Percentiles rank a stretch among this genome's conserved stretches.
These are phyloP conservation scores for Mycena albidolilacea DNA, from an alignment of 768 basidiomycete genomes.

Conservation along the genomic window DNA sequence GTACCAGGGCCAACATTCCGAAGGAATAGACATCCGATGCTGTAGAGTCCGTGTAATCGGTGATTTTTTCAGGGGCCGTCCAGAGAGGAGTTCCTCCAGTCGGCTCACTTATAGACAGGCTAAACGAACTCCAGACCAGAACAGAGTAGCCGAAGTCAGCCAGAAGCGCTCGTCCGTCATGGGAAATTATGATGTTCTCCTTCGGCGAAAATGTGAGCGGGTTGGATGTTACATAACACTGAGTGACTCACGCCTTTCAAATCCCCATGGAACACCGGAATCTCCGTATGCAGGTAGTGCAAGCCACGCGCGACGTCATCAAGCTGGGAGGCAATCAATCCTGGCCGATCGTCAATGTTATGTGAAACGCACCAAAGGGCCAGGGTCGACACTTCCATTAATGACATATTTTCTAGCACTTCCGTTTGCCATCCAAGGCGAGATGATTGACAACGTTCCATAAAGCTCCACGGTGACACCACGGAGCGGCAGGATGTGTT, in stretches of 20 bases:
- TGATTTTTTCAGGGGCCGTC: conserved; percentile 12
- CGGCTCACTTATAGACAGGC: conserved; percentile 5
- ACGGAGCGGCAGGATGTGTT: conserved; percentile 9
- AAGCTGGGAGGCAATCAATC: neutral
- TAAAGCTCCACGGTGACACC: conserved; percentile 15
- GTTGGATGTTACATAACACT: neutral
- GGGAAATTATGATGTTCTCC: conserved; percentile 9
- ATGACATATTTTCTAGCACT: conserved; percentile 1
- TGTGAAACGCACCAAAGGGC: conserved; percentile 9
- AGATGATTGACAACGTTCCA: conserved; percentile 13
- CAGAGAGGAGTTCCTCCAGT: conserved; percentile 10
- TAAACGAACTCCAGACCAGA: conserved; percentile 6
- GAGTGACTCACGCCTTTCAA: conserved; percentile 14
- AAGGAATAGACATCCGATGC: conserved; percentile 16
- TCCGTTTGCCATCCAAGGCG: conserved; percentile 14
- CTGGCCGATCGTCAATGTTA: neutral
- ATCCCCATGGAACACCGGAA: conserved; percentile 4
- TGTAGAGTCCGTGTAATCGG: neutral
- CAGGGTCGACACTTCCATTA: neutral
- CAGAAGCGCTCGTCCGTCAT: conserved; percentile 1
- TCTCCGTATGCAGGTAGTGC: conserved; percentile 5
- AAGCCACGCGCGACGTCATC: conserved; percentile 3
- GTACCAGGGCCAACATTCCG: conserved; percentile 13
- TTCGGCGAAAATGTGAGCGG: neutral
- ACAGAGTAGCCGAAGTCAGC: conserved; percentile 14